A percentile compares a stretch with the other conserved stretches of the same genome.
Conservation (phyloP, 164 flowering plant genomes). For the Stephania japonica region DNA sequence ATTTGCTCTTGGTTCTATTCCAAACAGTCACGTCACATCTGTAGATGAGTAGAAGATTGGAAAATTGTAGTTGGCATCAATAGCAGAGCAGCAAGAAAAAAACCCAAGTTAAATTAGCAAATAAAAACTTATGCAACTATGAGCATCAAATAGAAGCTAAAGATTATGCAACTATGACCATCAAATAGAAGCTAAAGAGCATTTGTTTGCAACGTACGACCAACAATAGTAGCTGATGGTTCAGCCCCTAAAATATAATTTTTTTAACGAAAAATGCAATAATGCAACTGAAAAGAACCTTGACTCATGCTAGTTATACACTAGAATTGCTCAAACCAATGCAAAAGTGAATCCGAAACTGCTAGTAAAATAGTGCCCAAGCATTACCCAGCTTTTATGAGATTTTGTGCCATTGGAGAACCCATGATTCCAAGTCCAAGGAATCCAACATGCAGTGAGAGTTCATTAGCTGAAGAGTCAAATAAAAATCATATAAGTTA, state of each 20-base stretch:
- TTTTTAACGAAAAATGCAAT: background rate
- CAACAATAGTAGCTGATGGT: background rate
- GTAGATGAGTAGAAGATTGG: constrained; percentile 8
- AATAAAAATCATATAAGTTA: background rate
- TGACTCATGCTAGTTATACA: background rate
- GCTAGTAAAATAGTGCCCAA: background rate
- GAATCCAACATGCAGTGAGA: constrained; percentile 54
- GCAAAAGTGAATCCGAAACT: background rate
- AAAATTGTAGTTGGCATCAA: background rate
- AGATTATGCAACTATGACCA: background rate
- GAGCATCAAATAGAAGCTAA: background rate
- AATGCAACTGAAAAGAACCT: background rate
- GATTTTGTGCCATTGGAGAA: constrained; percentile 89
- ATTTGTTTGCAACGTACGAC: background rate
- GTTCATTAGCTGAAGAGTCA: constrained; percentile 29
- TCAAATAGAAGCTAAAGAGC: background rate
- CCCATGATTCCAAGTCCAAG: constrained; percentile 97
- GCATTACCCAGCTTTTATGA: constrained; percentile 78
- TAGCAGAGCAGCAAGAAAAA: background rate
- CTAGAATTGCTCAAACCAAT: background rate
- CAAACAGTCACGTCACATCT: constrained; percentile 92
- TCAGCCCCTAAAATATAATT: background rate
- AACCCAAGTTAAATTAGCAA: background rate
- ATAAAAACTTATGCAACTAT: background rate
- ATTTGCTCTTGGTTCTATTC: constrained; percentile 95